Evolutionary conservation across 2,329 filamentous ascomycete species (phyloP).

Genomic region (Falciphora oryzae): DNA sequence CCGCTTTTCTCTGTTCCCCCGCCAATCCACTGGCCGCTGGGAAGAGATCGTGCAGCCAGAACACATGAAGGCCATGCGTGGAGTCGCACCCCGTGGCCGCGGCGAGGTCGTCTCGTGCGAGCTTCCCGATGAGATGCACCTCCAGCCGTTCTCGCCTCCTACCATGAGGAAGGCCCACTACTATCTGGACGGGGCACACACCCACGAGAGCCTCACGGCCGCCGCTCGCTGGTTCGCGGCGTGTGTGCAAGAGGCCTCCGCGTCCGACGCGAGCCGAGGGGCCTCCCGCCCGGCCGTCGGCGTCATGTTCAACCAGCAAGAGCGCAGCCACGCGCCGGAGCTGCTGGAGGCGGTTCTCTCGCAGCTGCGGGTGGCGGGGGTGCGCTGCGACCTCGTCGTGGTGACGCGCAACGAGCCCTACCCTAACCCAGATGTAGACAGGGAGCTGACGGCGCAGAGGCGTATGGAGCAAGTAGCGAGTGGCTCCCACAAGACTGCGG

Average conservation of each 20-base stretch:
- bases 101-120: slow-evolving; percentile 57
- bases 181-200: slow-evolving; percentile 90
- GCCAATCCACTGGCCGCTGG: background rate
- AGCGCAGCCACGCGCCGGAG: slow-evolving; percentile 48
- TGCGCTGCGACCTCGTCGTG: slow-evolving; percentile 17
- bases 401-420: slow-evolving; percentile 14
- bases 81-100: slow-evolving; percentile 71
- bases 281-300: slow-evolving; percentile 19
- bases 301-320: slow-evolving; percentile 87
- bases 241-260: slow-evolving; percentile 27
- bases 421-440: background rate
- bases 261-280: slow-evolving; percentile 16
- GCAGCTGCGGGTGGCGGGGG: slow-evolving; percentile 23
- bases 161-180: background rate
- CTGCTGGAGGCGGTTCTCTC: slow-evolving; percentile 44
- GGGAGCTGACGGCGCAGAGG: background rate
- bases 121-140: slow-evolving; percentile 2
- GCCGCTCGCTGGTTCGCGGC: slow-evolving; percentile 75
- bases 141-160: background rate
- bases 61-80: slow-evolving; percentile 60
- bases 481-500: background rate
- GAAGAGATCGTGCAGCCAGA: slow-evolving; percentile 1
- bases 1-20: background rate
- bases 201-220: slow-evolving; percentile 77
- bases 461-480: background rate